Conservation (phyloP, 1,284 basidiomycete species). For the Boletus sp. region DNA sequence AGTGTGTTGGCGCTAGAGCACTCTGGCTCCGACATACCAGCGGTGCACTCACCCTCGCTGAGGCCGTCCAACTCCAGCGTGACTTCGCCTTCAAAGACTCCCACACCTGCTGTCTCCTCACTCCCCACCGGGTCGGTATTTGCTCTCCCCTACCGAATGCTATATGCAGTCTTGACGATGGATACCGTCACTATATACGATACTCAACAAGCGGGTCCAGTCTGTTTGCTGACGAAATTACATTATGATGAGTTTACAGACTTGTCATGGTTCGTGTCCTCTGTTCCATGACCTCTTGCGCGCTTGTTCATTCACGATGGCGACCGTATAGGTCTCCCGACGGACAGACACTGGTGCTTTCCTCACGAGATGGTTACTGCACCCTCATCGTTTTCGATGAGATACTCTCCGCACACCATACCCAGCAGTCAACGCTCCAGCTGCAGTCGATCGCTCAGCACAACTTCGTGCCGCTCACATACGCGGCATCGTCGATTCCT, state of each 20-base stretch:
- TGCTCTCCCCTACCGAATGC: slow-evolving; percentile 88
- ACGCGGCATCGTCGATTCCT: slow-evolving; percentile 21
- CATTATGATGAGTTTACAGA: slow-evolving; percentile 99
- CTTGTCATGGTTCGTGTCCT: slow-evolving; percentile 77
- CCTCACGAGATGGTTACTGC: slow-evolving; percentile 95
- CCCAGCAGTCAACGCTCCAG: slow-evolving; percentile 84
- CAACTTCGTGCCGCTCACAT: slow-evolving; percentile 62
- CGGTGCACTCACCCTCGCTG: slow-evolving; percentile 47
- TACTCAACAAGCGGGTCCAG: slow-evolving; percentile 91
- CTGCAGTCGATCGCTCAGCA: slow-evolving; percentile 83
- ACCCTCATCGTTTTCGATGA: slow-evolving; percentile 91
- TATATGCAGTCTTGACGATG: slow-evolving; percentile 96
- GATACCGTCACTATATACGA: slow-evolving; percentile 95
- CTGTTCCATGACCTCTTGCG: background rate
- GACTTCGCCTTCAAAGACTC: slow-evolving; percentile 44
- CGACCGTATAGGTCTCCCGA: slow-evolving; percentile 77
- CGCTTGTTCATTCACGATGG: slow-evolving; percentile 4
- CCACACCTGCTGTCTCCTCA: slow-evolving; percentile 37
- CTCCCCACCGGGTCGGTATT: slow-evolving; percentile 61
- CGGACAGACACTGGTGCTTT: slow-evolving; percentile 88
- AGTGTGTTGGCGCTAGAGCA: slow-evolving; percentile 15
- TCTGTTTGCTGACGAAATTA: slow-evolving; percentile 90
- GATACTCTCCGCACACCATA: slow-evolving; percentile 80
- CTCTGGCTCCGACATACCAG: slow-evolving; percentile 15
- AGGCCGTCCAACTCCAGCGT: slow-evolving; percentile 53